Evolutionary conservation across 2,329 filamentous ascomycete genomes (phyloP), one percentile per base, ranked within the genome.

Genomic region (Trichoderma sp.): DNA sequence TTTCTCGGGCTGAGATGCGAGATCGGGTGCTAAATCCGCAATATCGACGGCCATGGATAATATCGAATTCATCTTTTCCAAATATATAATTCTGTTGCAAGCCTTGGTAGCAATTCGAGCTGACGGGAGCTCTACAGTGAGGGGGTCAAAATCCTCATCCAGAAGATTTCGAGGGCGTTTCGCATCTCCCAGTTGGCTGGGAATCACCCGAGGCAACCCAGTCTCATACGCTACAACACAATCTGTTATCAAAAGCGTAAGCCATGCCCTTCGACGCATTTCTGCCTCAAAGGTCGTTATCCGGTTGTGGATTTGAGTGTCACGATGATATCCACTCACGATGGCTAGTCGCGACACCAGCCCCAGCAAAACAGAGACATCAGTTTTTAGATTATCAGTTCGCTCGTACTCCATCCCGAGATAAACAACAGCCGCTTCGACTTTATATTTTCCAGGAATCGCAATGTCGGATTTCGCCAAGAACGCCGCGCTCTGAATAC

Each of bases 221-320:
- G 52, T 55, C 52, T 55, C 52, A 55, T 55, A 55, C 16, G 52
- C 52, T 55, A 55, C 52, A 16, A 55, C 52, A 24, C 52, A 55
- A 7, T 55, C 52, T 4, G 52, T 55, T 6, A 55, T 24, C 14
- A 55, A 24, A 55, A 55, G 52, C 24, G 24, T 24, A 19, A 55
- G 52, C 52, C 52, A 55, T 27, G 14, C 24, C 29, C 52, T 29
- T 29, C 52, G 52, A 14, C 52, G 52, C 52, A 55, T 55, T 55
- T 55, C 52, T 14, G 52, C 52, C 29, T 55, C 24, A 24, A 55
- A 55, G 14, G 4, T 55, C 16, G 52, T 55, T 14, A 55, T 27
- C 29, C 29, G 52, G 24, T 24, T 27, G 7, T 55, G 7, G 14
- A 55, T 55, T 14, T 55, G 52, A 55, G 52, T 27, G 24, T 55